Evolutionary conservation across 2,329 filamentous ascomycete genomes (phyloP), one percentile per base, ranked within the genome.

Genomic region (Pestalotiopsis fici): DNA sequence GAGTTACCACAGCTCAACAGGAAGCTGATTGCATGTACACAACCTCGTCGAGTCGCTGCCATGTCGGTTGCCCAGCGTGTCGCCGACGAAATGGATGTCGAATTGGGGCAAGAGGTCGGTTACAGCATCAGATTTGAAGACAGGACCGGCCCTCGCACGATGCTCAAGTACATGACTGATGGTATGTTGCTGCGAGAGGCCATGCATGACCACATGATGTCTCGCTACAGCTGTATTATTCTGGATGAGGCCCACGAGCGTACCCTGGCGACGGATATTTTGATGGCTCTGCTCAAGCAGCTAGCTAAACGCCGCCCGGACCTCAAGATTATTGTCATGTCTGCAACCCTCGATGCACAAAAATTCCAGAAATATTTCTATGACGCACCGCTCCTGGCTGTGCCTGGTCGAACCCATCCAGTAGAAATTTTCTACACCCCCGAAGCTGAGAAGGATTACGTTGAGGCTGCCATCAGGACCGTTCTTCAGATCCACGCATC

Each of bases 111-210:
- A 72, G 95, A 98, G 82, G 95, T 99, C 66, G 96, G 96, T 80
- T 99, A 98, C 84, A 98, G 93, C 80, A 98, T 99, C 79, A 94
- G 96, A 85, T 99, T 99, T 81, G 97, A 99, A 81, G 96, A 99
- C 79, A 93, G 90, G 83, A 98, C 96, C 1, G 88, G 92, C 63
- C 89, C 90, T 67, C 94, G 93, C 80, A 99, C 96, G 1, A 89
- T 97, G 69, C 88, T 99, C 78, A 99, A 99, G 85, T 99, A 99
- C 85, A 99, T 99, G 96, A 99, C 97, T 57, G 96, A 99, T 77
- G 97, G 97, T 88, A 98, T 99, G 92, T 90, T 99, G 75, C 86
- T 98, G 76, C 87, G 96, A 76, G 96, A 99, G 82, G 95, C 96
- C 67, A 97, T 99, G 91, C 91, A 98, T 81, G 96, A 99, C 79